Base-by-base conservation (phyloP, 2,329 filamentous ascomycete genomes). In the Ascochyta lentis region DNA sequence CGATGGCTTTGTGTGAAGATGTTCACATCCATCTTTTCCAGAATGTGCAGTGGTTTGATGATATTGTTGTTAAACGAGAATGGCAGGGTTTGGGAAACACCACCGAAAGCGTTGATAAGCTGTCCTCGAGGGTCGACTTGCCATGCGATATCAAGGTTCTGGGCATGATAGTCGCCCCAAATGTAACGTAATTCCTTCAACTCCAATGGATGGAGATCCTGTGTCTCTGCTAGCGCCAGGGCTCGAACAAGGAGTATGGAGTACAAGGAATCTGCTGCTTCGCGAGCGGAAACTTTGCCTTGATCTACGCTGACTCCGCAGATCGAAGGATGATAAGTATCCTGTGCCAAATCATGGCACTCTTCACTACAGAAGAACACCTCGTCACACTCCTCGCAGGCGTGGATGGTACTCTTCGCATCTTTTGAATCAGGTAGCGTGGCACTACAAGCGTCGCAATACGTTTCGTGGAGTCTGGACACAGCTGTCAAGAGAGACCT, bases 391-490 rank as follows among this genome's bases (percentile, higher is more conserved):
- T 82, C 79, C 34, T 80, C 76, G 64, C 85, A 87, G 2, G 77
- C 71, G 6, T 81, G 76, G 5, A 79, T 72, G 15, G 48, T 44
- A 4, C 45, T 46, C 5, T 49, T 51, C 13, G 42, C 46, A n/a
- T 58, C 52, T 12, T 34, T 43, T 1, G 54, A 42, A 13, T 65
- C 68, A 0, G 90, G 90, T 6, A 96, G 82, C 23, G 86, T 85
- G 7, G 84, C 82, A 66, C 92, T 92, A 74, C 94, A 98, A 13
- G 92, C 92, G 75, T 98, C 94, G 75, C 94, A 98, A 27, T 94
- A 84, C 4, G 89, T 83, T 59, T 96, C 92, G 71, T 96, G 92
- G 12, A 95, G 84, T 27, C 92, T 87, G 71, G 95, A 95, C 65
- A 94, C 95, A 41, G 91, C 93, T 2, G 93, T 96, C 37, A 99